phyloP scores from a whole-genome alignment of 2,329 filamentous ascomycete genomes.

The Aphanoascus verrucosus region DNA sequence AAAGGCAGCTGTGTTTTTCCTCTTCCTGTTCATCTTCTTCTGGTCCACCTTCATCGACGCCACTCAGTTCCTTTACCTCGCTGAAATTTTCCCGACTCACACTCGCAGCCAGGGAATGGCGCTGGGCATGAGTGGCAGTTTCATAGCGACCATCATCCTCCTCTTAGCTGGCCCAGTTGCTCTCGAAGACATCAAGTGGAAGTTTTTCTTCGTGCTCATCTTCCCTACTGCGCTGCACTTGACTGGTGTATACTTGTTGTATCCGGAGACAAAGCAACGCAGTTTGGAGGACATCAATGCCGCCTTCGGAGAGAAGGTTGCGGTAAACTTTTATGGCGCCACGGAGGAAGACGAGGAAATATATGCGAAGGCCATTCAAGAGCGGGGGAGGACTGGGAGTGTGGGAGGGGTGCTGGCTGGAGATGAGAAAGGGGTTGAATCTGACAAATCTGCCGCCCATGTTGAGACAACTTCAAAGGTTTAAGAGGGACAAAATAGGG shows the following conservation, averaged over 20 bases:
- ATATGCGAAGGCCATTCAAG: conserved; percentile 16
- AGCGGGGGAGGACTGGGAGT: background rate
- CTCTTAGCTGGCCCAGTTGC: conserved; percentile 21
- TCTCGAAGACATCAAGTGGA: conserved; percentile 27
- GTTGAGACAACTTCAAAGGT: conserved; percentile 6
- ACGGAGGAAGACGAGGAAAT: conserved; percentile 23
- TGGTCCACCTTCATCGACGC: conserved; percentile 36
- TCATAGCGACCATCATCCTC: conserved; percentile 8
- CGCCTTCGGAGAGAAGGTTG: conserved; percentile 28
- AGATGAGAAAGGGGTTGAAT: background rate
- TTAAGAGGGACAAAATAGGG: background rate
- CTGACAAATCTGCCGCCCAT: conserved; percentile 6
- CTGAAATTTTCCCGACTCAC: conserved; percentile 35
- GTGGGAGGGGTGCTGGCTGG: background rate
- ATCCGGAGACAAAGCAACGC: conserved; percentile 29
- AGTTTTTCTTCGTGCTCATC: conserved; percentile 32
- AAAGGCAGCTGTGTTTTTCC: conserved; percentile 32
- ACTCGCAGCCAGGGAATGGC: conserved; percentile 31
- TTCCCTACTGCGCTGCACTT: conserved; percentile 25
- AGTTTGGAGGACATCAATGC: conserved; percentile 30
- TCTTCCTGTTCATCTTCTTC: conserved; percentile 33
- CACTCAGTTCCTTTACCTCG: conserved; percentile 34
- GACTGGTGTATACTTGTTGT: conserved; percentile 27
- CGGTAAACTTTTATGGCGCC: conserved; percentile 21
- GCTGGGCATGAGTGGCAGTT: conserved; percentile 24